phyloP scores from a whole-genome alignment of 257 asterid genomes.

The Paraleonurus japonicus region DNA sequence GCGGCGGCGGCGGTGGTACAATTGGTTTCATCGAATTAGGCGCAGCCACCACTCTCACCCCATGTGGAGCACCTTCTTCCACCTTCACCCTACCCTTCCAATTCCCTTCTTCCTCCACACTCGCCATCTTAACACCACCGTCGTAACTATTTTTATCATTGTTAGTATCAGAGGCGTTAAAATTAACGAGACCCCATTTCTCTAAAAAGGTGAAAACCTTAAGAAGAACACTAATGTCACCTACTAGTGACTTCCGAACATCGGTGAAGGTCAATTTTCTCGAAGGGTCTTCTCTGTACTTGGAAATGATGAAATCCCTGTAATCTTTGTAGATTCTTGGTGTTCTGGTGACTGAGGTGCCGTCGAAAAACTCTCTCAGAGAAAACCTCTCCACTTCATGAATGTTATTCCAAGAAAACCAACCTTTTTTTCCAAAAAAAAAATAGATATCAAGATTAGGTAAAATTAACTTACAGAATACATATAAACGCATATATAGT shows the following conservation, averaged over 20 bases:
- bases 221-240: conserved; percentile 69
- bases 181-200: conserved; percentile 92
- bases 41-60: conserved; percentile 86
- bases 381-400: conserved; percentile 84
- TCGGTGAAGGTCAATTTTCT: conserved; percentile 64
- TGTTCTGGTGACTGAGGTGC: conserved; percentile 65
- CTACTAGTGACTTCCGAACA: conserved; percentile 82
- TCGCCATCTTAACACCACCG: conserved; percentile 19
- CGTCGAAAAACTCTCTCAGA: conserved; percentile 75
- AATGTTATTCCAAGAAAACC: conserved; percentile 83
- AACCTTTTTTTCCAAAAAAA: conserved; percentile 45
- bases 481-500: not conserved
- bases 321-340: conserved; percentile 87
- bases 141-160: conserved; percentile 3
- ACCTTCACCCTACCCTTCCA: conserved; percentile 68
- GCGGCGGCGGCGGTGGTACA: conserved; percentile 44
- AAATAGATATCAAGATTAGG: conserved; percentile 22
- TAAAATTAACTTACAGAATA: not conserved
- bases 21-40: conserved; percentile 85
- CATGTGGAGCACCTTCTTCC: conserved; percentile 94
- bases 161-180: conserved; percentile 30
- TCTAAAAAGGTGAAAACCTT: conserved; percentile 81
- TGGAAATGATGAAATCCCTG: conserved; percentile 76
- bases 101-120: conserved; percentile 51
- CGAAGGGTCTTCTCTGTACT: conserved; percentile 72